These are phyloP conservation scores for Starmerella bacillaris DNA, from an alignment of 805 yeast genomes.

Conservation along the genomic window DNA sequence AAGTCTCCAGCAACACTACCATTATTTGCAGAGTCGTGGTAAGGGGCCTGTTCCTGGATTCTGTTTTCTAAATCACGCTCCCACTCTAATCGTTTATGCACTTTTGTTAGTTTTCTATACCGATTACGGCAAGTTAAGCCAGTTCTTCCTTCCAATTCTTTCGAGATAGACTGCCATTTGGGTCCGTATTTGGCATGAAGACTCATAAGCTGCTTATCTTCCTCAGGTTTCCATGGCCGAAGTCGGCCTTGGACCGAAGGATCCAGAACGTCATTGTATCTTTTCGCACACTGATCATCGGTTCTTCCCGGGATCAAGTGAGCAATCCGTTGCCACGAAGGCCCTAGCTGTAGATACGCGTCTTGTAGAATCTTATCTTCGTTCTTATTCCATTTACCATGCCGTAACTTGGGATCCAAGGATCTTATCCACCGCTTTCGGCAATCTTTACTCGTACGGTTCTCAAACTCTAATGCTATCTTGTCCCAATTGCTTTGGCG, in stretches of 20 bases:
- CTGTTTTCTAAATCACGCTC: too few species aligned
- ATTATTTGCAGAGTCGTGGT: neutral
- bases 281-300: constrained; percentile 85
- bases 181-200: constrained; percentile 62
- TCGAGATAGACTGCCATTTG: constrained; percentile 69
- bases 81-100: too few species aligned
- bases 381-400: constrained; percentile 72
- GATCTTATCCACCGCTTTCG: constrained; percentile 77
- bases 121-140: constrained; percentile 79
- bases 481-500: constrained; percentile 28
- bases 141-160: constrained; percentile 59
- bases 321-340: constrained; percentile 76
- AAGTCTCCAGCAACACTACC: neutral
- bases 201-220: constrained; percentile 52
- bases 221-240: constrained; percentile 61
- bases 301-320: constrained; percentile 64
- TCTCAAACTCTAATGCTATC: constrained; percentile 21
- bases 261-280: constrained; percentile 75
- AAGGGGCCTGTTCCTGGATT: neutral
- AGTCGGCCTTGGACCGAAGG: constrained; percentile 63
- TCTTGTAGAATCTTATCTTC: constrained; percentile 53
- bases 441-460: constrained; percentile 61
- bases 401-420: constrained; percentile 59
- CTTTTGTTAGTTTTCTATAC: constrained; percentile 70
- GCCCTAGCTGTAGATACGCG: constrained; percentile 52